Conservation (phyloP, 2,329 filamentous ascomycete genomes). For the Chaetomiaceae sp. region DNA sequence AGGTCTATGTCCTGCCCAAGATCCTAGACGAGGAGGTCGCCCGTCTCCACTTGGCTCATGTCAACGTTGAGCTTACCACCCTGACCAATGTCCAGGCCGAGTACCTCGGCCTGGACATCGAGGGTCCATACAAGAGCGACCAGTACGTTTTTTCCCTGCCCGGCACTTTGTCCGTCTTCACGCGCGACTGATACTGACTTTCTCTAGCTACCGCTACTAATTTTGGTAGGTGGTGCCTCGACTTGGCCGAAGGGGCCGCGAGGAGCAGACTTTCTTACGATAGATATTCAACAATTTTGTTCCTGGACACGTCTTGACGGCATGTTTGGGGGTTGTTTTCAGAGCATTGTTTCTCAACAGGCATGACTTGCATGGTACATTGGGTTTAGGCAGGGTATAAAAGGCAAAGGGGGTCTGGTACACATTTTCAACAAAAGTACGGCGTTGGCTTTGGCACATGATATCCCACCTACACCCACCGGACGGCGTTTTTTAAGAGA, state of each 20-base stretch:
- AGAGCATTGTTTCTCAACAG: constrained; percentile 29
- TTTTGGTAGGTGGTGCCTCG: constrained; percentile 24
- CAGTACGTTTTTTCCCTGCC: constrained; percentile 56
- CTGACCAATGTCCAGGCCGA: constrained; percentile 85
- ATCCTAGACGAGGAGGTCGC: constrained; percentile 98
- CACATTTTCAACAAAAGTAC: constrained; percentile 36
- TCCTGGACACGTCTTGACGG: constrained; percentile 20
- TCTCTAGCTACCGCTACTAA: constrained; percentile 63
- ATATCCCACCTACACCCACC: constrained; percentile 32
- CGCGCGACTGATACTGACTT: constrained; percentile 28
- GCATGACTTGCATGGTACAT: constrained; percentile 30
- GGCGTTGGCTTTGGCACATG: constrained; percentile 35
- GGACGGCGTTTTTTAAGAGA: constrained; percentile 33
- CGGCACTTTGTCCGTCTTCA: background rate
- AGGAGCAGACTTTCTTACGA: constrained; percentile 9
- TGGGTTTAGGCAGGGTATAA: constrained; percentile 29
- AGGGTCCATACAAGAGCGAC: constrained; percentile 95
- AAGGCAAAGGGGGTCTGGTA: constrained; percentile 30
- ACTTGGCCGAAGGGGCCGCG: background rate
- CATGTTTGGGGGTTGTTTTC: constrained; percentile 22
- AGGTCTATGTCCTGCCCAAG: constrained; percentile 98
- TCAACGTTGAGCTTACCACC: constrained; percentile 88
- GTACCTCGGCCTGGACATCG: constrained; percentile 79
- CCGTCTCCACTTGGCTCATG: constrained; percentile 84
- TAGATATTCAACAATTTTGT: constrained; percentile 26